These are phyloP conservation scores for Smithsoniella earleae DNA, from an alignment of 163 green algal species.

Conservation along the genomic window DNA sequence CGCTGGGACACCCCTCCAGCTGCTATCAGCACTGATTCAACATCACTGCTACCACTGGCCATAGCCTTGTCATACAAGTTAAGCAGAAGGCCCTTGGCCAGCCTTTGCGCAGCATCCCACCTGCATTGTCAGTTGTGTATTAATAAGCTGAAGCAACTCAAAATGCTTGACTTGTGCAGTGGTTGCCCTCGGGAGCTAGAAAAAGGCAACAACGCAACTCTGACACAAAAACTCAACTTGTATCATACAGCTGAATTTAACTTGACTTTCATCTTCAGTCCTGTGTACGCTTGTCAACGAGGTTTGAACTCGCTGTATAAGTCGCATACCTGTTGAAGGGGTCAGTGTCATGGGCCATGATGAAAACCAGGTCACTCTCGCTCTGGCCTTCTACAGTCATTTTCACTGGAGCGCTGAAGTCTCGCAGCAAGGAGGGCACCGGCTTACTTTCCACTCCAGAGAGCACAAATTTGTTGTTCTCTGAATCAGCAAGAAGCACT, in stretches of 20 bases:
- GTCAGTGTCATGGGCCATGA: constrained; percentile 88
- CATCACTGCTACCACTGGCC: constrained; percentile 17
- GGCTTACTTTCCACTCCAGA: constrained; percentile 49
- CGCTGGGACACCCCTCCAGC: constrained; percentile 50
- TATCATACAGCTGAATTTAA: too few relatives aligned
- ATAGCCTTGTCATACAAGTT: constrained; percentile 58
- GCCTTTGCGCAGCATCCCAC: constrained; percentile 81
- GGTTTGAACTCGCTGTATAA: too few relatives aligned
- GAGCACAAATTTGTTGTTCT: constrained; percentile 15
- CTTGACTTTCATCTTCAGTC: too few relatives aligned
- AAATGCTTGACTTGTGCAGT: neutral
- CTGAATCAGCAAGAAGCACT: constrained; percentile 14
- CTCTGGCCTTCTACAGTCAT: constrained; percentile 69
- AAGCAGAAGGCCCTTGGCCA: constrained; percentile 68
- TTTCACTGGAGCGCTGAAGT: constrained; percentile 90
- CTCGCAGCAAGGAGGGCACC: constrained; percentile 79
- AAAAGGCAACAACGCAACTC: too few relatives aligned
- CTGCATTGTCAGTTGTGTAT: constrained; percentile 35
- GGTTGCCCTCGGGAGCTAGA: too few relatives aligned
- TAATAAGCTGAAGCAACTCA: neutral
- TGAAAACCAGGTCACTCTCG: constrained; percentile 80
- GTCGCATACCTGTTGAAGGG: constrained; percentile 72
- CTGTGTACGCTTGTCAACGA: too few relatives aligned
- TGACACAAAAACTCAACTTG: too few relatives aligned
- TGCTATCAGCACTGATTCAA: neutral